Base-by-base conservation (phyloP, 2,329 filamentous ascomycete species). In the Mariannaea elegans region DNA sequence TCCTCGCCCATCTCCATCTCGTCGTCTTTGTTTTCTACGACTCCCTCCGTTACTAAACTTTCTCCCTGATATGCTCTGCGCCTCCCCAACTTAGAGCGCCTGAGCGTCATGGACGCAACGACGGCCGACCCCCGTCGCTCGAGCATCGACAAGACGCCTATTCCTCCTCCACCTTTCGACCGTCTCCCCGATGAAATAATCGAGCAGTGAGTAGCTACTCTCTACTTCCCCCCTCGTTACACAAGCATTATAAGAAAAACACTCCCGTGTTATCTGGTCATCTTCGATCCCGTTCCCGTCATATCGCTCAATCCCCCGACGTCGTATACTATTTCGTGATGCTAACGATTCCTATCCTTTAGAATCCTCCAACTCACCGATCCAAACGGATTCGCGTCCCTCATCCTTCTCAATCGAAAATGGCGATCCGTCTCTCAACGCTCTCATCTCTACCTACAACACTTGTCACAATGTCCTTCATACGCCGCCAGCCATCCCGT, bases 131-230 rank as follows among this genome's bases (percentile, higher is more conserved):
- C 68, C 50, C 73, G 71, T 65, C 74, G 73, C 58, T 70, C 72
- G 36, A 74, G 73, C 65, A 74, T 73, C 67, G 73, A 75, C 53
- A 77, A 77, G 66, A 63, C 65, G 65, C 70, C 71, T 34, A 57
- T 73, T 41, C 34, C 52, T 57, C 51, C 73, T 62, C 67, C 70
- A 27, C 80, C 82, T 31, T 86, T 90, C 66, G 79, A 84, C 32
- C 80, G 78, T 44, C 78, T 91, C 10, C 88, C 88, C 6, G 85
- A 89, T 73, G 88, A 90, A 73, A 90, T 91, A 59, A 89, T 91
- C 66, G 79, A 89, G 71, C 86, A 90, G 88, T 90, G 77, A 75
- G 84, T 76, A 44, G 72, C 82, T 73, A 45, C 34, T 45, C 38
- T 16, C 12, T 47, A 4, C 49, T 14, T 53, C 55, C 23, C 23